Base-by-base conservation (phyloP, 371 early-diverging fungal genomes). In the Mortierella sp. region DNA sequence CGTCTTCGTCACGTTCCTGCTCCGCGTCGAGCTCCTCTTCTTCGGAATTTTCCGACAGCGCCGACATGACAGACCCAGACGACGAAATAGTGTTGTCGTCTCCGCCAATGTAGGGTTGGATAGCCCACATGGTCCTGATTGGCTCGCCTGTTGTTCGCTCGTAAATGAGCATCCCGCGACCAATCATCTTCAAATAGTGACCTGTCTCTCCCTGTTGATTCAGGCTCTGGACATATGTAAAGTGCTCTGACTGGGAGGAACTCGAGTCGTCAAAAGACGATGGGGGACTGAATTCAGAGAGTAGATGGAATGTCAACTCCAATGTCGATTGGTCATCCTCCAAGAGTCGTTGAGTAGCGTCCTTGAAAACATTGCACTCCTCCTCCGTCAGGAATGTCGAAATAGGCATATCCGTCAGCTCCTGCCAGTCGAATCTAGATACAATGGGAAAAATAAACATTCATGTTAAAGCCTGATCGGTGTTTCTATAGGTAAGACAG, bases 111-210 rank as follows among this genome's bases (percentile, higher is more conserved):
- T 87, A 81, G 0, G 95, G 95, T 51, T 94, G 91, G 24, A 94
- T 91, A 1, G 97, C 95, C 97, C 97, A 97, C 89, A 98, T 92
- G 0, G 96, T 94, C 81, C 95, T 95, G 64, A 94, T 91, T 0
- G 96, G 94, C 40, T 91, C 90, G 26, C 89, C 91, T 9, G 93
- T 92, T 2, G 90, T 88, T 24, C 94, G 90, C 76, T 95, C 94
- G 74, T 95, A 95, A 85, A 95, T 95, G n/a, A 96, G 84, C 96
- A 98, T 97, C 0, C 97, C 98, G 79, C 97, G 96, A 37, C 95
- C 97, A 78, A 97, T 95, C 90, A 98, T 95, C 55, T 93, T 91
- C 26, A 92, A 82, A 85, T 88, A 89, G 67, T 90, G 67, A 19
- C 93, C 90, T 16, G 92, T 90, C 43, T 84, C 82, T 6, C 92